Conservation (phyloP, 2,329 filamentous ascomycete genomes). For the Colletotrichum sp. region DNA sequence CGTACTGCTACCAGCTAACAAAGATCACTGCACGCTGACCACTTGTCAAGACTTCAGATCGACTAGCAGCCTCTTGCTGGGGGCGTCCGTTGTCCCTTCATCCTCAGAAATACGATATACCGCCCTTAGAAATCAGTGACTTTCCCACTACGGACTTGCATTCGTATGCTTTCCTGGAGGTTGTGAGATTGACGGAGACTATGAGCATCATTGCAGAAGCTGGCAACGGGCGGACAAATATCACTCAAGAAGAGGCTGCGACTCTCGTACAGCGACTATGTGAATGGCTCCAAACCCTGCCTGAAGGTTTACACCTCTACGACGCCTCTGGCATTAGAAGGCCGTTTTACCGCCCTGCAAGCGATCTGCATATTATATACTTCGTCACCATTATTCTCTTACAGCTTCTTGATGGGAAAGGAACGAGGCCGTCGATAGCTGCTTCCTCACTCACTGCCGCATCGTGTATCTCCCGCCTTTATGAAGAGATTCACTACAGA, state of each 20-base stretch:
- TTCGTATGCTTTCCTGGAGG: background rate
- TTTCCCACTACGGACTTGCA: background rate
- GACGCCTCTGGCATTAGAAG: background rate
- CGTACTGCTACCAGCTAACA: background rate
- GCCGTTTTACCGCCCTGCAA: background rate
- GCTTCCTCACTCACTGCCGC: background rate
- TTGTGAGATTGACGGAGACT: background rate
- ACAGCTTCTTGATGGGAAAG: background rate
- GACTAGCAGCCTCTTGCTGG: background rate
- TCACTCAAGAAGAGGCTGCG: background rate
- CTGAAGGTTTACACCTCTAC: background rate
- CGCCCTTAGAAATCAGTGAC: background rate
- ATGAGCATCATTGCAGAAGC: background rate
- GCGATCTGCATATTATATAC: background rate
- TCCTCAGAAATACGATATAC: background rate
- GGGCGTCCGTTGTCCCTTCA: background rate
- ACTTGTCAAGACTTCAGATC: background rate
- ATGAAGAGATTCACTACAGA: background rate
- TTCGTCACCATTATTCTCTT: background rate
- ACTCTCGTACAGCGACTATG: background rate
- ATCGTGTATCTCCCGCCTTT: background rate
- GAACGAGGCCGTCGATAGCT: background rate
- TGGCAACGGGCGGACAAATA: background rate
- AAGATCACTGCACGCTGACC: background rate
- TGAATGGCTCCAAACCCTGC: background rate